These are phyloP conservation scores for Apostasia shenzhenica DNA, from an alignment of 106 monocot genomes.

Conservation along the genomic window DNA sequence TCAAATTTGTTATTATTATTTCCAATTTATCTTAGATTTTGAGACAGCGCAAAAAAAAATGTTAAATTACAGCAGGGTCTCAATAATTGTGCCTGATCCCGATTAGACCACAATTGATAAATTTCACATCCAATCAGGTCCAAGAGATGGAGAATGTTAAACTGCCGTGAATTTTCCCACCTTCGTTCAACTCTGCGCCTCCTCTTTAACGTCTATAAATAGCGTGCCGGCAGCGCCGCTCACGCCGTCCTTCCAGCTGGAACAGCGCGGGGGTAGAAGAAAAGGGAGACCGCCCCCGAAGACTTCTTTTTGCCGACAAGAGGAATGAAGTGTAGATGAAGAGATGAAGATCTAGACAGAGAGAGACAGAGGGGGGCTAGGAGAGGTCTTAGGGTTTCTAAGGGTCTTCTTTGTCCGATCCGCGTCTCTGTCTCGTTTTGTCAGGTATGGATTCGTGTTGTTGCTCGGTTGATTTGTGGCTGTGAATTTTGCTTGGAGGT, in stretches of 20 bases:
- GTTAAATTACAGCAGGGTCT: too few species aligned
- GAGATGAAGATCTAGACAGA: background rate
- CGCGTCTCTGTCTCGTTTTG: background rate
- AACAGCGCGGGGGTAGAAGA: background rate
- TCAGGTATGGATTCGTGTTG: background rate
- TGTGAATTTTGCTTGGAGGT: too few species aligned
- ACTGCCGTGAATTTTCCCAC: too few species aligned
- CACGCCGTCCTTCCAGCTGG: background rate
- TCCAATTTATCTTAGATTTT: too few species aligned
- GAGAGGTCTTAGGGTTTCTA: background rate
- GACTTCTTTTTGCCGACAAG: background rate
- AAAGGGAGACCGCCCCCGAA: background rate
- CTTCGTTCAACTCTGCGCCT: background rate
- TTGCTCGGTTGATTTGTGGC: too few species aligned
- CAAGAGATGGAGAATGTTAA: too few species aligned
- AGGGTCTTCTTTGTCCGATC: background rate
- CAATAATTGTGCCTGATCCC: too few species aligned
- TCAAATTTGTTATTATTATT: too few species aligned
- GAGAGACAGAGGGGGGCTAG: background rate
- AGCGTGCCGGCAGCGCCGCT: background rate
- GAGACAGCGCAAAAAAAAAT: too few species aligned
- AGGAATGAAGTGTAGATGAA: background rate
- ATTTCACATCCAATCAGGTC: too few species aligned
- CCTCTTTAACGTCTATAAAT: background rate
- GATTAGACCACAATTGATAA: too few species aligned